phyloP scores from a whole-genome alignment of 2,329 filamentous ascomycete genomes.

The Calonectria henricotiae region DNA sequence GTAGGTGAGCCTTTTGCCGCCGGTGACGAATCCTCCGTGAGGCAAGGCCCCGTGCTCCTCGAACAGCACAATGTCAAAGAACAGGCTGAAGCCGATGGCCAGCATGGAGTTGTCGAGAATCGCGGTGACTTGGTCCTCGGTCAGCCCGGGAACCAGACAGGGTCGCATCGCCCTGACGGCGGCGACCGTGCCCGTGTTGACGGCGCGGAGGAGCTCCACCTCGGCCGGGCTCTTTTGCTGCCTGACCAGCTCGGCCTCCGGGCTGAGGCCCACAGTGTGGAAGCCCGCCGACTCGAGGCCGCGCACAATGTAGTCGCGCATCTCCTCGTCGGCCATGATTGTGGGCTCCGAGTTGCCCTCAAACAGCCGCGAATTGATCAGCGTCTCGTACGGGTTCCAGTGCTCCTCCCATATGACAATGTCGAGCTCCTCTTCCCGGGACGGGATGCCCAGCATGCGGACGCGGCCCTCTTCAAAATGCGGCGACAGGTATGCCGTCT shows the following conservation, averaged over 20 bases:
- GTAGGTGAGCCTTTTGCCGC: conserved; percentile 66
- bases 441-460: conserved; percentile 73
- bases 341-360: conserved; percentile 49
- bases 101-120: conserved; percentile 72
- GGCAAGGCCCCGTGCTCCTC: conserved; percentile 70
- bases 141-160: conserved; percentile 72
- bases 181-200: conserved; percentile 76
- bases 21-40: conserved; percentile 69
- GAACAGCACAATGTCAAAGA: conserved; percentile 78
- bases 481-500: conserved; percentile 73
- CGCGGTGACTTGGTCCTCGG: conserved; percentile 71
- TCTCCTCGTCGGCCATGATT: conserved; percentile 79
- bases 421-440: conserved; percentile 65
- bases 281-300: conserved; percentile 71
- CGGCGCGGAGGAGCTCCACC: conserved; percentile 72
- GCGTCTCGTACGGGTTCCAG: conserved; percentile 75
- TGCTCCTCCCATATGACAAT: conserved; percentile 77
- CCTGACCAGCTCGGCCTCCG: conserved; percentile 71
- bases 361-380: conserved; percentile 65
- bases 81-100: conserved; percentile 70
- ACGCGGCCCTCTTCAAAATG: conserved; percentile 75
- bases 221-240: conserved; percentile 73
- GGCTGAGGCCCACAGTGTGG: conserved; percentile 69
- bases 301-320: conserved; percentile 75
- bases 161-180: conserved; percentile 72